Conservation (phyloP, 2,329 filamentous ascomycete genomes). For the Blastomyces parvus region DNA sequence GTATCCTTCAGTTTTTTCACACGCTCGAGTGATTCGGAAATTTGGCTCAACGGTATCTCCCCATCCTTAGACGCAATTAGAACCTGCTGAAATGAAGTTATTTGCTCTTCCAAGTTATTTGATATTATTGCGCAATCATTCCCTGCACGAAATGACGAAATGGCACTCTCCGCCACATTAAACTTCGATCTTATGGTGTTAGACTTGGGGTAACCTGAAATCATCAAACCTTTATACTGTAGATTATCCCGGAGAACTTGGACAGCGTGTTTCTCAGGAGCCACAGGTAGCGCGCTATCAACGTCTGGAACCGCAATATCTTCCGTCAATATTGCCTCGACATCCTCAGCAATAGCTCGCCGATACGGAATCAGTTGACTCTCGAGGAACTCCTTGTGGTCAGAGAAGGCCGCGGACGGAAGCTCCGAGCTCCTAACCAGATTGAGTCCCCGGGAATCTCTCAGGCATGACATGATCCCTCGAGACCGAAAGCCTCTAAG, state of each 20-base stretch:
- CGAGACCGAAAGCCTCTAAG: conserved; percentile 31
- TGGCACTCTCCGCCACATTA: conserved; percentile 34
- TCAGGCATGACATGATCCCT: conserved; percentile 36
- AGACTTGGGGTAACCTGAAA: conserved; percentile 41
- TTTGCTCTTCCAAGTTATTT: conserved; percentile 35
- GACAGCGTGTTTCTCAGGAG: conserved; percentile 30
- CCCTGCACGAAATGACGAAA: conserved; percentile 36
- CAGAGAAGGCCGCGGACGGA: conserved; percentile 33
- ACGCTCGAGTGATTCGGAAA: conserved; percentile 29
- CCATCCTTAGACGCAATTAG: conserved; percentile 30
- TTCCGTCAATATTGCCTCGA: conserved; percentile 39
- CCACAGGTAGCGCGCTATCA: conserved; percentile 30
- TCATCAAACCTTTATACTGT: conserved; percentile 36
- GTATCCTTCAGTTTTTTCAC: conserved; percentile 30
- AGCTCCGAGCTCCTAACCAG: conserved; percentile 38
- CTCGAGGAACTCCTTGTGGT: conserved; percentile 31
- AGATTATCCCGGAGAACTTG: conserved; percentile 35
- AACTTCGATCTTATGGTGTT: conserved; percentile 35
- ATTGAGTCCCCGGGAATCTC: conserved; percentile 40
- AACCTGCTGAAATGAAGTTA: conserved; percentile 33
- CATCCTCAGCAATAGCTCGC: conserved; percentile 33
- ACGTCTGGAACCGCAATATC: conserved; percentile 36
- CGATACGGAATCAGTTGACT: conserved; percentile 38
- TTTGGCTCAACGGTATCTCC: conserved; percentile 22
- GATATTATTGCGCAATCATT: conserved; percentile 41